Evolutionary conservation across 805 yeast genomes (phyloP), one percentile per base, ranked within the genome.

Genomic region (Komagataella mondaviorum): DNA sequence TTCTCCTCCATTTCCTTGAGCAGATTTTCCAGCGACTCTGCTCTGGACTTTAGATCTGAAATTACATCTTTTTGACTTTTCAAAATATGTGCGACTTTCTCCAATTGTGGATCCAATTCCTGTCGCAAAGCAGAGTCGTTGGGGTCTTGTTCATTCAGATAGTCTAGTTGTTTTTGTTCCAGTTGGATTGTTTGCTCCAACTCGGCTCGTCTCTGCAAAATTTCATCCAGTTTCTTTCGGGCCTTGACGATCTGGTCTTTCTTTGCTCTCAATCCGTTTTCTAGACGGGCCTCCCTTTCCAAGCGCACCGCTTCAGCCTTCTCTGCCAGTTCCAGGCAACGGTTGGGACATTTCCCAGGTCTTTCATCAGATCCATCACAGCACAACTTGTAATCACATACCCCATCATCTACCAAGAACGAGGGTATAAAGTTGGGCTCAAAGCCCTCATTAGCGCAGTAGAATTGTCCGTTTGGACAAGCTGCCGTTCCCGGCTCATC

Each of bases 401-500:
- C 81, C 0, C 97, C 97, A 66, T 93, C 99, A 59, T 83, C 80
- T 16, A 93, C 85, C 53, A 81, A 75, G 58, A 71, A 78, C 6
- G 81, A 73, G 4, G 88, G 83, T 12, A 93, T 74, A 55, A 71
- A 77, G 7, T 72, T 71, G 0, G 89, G 78, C 4, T 73, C 59
- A 56, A 78, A 84, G 3, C 96, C 96, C 49, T 73, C 70, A 60
- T 93, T 93, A 6, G 65, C 77, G 67, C 99, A 91, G 64, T 79
- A 89, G 60, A 88, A 90, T 48, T 57, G 49, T 12, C 69, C 60
- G 51, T 66, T 54, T 16, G 65, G 60, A 64, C 98, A 91, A 0
- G 96, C 96, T 45, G 83, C 70, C 0, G 98, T 91, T 0, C 97
- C 97, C 0, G 97, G 96, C 64, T 93, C 98, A 68, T 93, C 99